phyloP scores from a whole-genome alignment of 75 land plant species.

The Gnetum montanum region DNA sequence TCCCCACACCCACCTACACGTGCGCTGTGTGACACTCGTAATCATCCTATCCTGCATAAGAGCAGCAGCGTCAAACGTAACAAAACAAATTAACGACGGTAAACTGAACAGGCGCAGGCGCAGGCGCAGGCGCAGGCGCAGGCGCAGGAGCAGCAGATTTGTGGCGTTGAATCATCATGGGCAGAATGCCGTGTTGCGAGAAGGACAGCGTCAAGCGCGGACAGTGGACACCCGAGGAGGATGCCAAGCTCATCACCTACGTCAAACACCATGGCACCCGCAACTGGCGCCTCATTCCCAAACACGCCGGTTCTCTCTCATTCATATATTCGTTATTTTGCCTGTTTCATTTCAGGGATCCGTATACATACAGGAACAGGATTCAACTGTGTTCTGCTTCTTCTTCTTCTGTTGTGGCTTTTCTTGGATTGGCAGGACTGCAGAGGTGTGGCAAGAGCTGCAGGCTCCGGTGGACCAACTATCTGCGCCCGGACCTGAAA shows the following conservation, averaged over 20 bases:
- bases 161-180: conserved; percentile 24
- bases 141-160: not conserved
- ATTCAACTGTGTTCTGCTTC: not conserved
- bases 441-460: conserved; percentile 82
- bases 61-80: not conserved
- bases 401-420: not conserved
- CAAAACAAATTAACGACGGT: not conserved
- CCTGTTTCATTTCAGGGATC: not conserved
- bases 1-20: not conserved
- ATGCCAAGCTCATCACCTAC: conserved; percentile 70
- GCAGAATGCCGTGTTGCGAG: conserved; percentile 72
- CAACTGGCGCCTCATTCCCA: conserved; percentile 82
- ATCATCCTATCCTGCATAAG: not conserved
- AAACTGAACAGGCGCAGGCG: not conserved
- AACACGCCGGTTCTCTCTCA: conserved; percentile 51
- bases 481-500: conserved; percentile 79
- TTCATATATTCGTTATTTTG: not conserved
- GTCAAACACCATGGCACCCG: conserved; percentile 77
- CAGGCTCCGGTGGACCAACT: conserved; percentile 71
- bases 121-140: not conserved
- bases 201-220: conserved; percentile 76
- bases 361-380: no score
- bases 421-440: conserved; percentile 24
- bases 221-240: conserved; percentile 85
- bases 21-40: not conserved